Percentiles rank a stretch among this genome's conserved stretches.
These are phyloP conservation scores for Omphalotus olearius DNA, from an alignment of 1,284 basidiomycete species.

Conservation along the genomic window DNA sequence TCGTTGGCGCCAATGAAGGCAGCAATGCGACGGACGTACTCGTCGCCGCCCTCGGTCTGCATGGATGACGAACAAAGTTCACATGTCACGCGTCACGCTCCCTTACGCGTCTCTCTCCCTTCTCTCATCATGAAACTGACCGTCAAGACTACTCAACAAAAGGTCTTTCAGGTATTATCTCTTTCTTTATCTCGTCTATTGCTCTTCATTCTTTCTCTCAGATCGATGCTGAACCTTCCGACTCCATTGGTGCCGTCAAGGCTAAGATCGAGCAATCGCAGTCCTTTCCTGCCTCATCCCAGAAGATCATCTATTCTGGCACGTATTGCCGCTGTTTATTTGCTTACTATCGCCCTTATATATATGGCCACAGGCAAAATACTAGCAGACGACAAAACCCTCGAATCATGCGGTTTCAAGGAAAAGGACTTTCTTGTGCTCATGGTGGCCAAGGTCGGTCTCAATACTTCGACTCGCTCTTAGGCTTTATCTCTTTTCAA, in stretches of 20 bases:
- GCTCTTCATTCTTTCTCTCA: constrained; percentile 25
- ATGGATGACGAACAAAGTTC: constrained; percentile 29
- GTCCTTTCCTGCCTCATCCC: constrained; percentile 66
- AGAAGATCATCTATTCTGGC: constrained; percentile 98
- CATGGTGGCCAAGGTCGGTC: constrained; percentile 91
- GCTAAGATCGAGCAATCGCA: constrained; percentile 79
- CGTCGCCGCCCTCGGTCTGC: constrained; percentile 67
- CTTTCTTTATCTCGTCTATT: not conserved
- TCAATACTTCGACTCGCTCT: not conserved
- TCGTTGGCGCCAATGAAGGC: constrained; percentile 69
- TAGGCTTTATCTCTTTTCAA: constrained; percentile 3
- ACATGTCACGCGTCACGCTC: constrained; percentile 2
- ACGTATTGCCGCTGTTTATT: constrained; percentile 17
- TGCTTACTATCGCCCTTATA: not conserved
- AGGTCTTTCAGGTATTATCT: constrained; percentile 57
- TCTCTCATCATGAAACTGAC: constrained; percentile 80
- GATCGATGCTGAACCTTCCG: constrained; percentile 78
- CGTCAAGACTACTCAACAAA: constrained; percentile 91
- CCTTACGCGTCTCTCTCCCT: constrained; percentile 11
- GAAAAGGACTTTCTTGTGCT: constrained; percentile 99
- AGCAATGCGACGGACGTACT: constrained; percentile 65
- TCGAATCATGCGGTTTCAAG: constrained; percentile 90
- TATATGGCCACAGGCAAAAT: constrained; percentile 73
- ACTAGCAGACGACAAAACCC: constrained; percentile 82
- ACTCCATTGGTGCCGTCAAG: constrained; percentile 83